These are phyloP conservation scores for Leccinum pachyderme DNA, from an alignment of 1,284 basidiomycete genomes.

Conservation along the genomic window DNA sequence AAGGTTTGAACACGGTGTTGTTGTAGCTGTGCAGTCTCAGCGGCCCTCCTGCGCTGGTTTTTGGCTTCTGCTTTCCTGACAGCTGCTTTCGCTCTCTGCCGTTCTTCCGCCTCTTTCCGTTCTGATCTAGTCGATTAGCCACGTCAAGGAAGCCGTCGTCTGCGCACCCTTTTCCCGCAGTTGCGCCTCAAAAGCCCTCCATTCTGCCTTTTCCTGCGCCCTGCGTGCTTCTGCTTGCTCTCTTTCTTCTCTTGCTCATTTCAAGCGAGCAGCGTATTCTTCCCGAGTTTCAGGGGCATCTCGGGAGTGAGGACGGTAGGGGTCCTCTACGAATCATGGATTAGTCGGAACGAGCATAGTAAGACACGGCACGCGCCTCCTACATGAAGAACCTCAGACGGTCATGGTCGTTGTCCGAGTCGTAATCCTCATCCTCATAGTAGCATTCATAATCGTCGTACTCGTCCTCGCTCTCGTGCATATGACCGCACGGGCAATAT, in stretches of 20 bases:
- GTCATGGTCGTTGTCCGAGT: conserved; percentile 35
- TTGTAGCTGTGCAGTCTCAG: conserved; percentile 44
- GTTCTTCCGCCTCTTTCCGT: conserved; percentile 50
- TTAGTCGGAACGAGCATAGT: conserved; percentile 7
- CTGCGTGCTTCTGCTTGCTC: conserved; percentile 50
- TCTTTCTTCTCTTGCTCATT: conserved; percentile 49
- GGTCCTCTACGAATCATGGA: conserved; percentile 17
- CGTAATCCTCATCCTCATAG: conserved; percentile 36
- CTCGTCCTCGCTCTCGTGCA: conserved; percentile 22
- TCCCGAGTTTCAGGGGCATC: conserved; percentile 43
- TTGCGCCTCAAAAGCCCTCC: conserved; percentile 43
- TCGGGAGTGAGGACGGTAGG: conserved; percentile 15
- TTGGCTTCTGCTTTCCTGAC: conserved; percentile 56
- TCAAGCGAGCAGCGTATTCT: conserved; percentile 52
- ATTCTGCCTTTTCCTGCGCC: conserved; percentile 45
- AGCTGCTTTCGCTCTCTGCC: conserved; percentile 53
- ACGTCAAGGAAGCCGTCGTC: neutral
- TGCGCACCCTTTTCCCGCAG: conserved; percentile 31
- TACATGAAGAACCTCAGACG: conserved; percentile 46
- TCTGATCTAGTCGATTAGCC: conserved; percentile 30
- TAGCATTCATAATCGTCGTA: conserved; percentile 34
- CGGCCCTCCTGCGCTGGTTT: conserved; percentile 49
- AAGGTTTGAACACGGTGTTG: conserved; percentile 49
- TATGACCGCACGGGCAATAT: conserved; percentile 17
- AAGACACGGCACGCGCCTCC: conserved; percentile 8